Base-by-base conservation (phyloP, 768 basidiomycete genomes). In the Sarcodon aspratus region DNA sequence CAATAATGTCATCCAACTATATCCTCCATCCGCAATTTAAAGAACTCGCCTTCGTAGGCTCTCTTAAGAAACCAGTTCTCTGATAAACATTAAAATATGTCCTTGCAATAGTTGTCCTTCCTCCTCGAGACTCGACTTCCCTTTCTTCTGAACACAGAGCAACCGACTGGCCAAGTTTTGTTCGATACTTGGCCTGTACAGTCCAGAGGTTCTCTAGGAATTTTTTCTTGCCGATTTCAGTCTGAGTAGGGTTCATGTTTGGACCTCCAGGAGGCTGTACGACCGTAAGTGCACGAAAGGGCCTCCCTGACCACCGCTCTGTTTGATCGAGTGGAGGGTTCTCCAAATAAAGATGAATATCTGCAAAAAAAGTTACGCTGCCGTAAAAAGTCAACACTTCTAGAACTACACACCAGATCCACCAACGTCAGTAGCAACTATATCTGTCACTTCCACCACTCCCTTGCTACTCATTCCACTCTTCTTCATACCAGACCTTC, bases 21-120 rank as follows among this genome's bases (percentile, higher is more conserved):
- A 27, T 27, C 21, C 21, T 27, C 21, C 21, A 27, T 5, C 21
- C 3, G 21, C 21, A 27, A 18, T 33, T 44, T 38, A 12, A 17
- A 15, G 15, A 36, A 51, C 64, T 45, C 45, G 90, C 92, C 78
- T 94, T 94, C 65, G 79, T 85, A 3, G 67, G 66, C 58, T 91
- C 85, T 57, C 80, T 78, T 9, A 92, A 66, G 60, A 87, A 92
- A 3, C 82, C 81, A 9, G 78, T 84, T 37, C 87, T 72, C 56
- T 88, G 81, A 61, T 93, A 95, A 13, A 95, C 76, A 57, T 94
- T 93, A 67, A 81, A 94, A 62, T 84, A 95, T n/a, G 88, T 82
- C 50, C 80, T 75, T 12, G 89, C 90, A 46, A 75, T 59, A 9
- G 82, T 86, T 31, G 71, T 65, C 52, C 71, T 75, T 9, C 82